A percentile compares a stretch with the other conserved stretches of the same genome.
phyloP scores from a whole-genome alignment of 2,329 filamentous ascomycete genomes.

The Aspergillus sp. region DNA sequence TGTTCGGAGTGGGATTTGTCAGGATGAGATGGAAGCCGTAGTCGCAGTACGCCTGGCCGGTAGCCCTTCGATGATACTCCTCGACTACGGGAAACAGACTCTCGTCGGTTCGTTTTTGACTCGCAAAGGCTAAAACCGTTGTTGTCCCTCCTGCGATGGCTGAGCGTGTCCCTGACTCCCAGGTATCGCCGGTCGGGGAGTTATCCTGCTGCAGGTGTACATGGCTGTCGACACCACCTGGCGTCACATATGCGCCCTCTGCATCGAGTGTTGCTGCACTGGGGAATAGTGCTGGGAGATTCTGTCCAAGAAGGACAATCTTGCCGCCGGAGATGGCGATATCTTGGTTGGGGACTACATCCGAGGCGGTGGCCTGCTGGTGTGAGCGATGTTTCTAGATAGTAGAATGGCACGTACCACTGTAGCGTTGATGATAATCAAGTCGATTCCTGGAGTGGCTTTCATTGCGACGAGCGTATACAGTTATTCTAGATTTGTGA shows the following conservation, averaged over 20 bases:
- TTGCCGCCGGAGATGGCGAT: slow-evolving; percentile 53
- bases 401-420: slow-evolving; percentile 32
- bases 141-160: slow-evolving; percentile 55
- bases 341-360: slow-evolving; percentile 48
- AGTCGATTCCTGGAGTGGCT: slow-evolving; percentile 33
- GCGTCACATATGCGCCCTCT: slow-evolving; percentile 25
- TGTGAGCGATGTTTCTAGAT: neutral
- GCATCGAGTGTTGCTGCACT: slow-evolving; percentile 11
- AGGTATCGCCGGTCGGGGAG: slow-evolving; percentile 46
- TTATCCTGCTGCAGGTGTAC: slow-evolving; percentile 51
- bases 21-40: slow-evolving; percentile 56
- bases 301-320: slow-evolving; percentile 48
- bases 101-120: slow-evolving; percentile 51
- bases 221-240: slow-evolving; percentile 53
- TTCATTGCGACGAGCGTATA: neutral
- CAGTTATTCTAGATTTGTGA: too few species aligned
- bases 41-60: slow-evolving; percentile 55
- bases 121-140: slow-evolving; percentile 60
- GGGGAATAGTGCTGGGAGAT: slow-evolving; percentile 32
- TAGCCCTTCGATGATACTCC: slow-evolving; percentile 51
- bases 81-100: slow-evolving; percentile 51
- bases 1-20: slow-evolving; percentile 30
- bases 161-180: slow-evolving; percentile 54
- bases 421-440: slow-evolving; percentile 46
- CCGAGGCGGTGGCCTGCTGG: slow-evolving; percentile 50